Evolutionary conservation across 2,329 filamentous ascomycete species (phyloP), one percentile per base, ranked within the genome.

Genomic region (Colletotrichum lentis): DNA sequence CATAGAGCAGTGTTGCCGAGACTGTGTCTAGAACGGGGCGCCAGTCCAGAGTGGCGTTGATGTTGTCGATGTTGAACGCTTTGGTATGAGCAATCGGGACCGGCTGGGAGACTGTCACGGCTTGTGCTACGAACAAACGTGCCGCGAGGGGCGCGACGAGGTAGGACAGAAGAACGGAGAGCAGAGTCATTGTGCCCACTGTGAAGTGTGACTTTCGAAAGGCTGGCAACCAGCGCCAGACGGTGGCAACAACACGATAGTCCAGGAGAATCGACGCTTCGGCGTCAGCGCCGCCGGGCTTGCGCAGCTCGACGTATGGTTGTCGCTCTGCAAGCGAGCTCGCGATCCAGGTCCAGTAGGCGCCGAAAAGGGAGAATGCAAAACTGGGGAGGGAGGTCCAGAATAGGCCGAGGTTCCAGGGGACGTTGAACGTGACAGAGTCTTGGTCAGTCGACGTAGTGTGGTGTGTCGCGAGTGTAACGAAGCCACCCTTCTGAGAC

Each of bases 321-420:
- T 63, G 60, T 11, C 60, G 60, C 3, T 63, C 60, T 4, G 41
- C 27, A 8, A 63, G 8, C 22, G 60, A 31, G 11, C 11, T 18
- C 3, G 60, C 52, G 5, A 63, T 63, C 60, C 60, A 63, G 18
- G 39, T 43, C 60, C 60, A 63, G 60, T 63, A 63, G 0, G 52
- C 60, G 27, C 24, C 60, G 52, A 63, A 63, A 7, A 63, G 50
- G n/a, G 60, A 24, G 18, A 63, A 63, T 1, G 20, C 14, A 6
- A 63, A 49, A 20, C 52, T 63, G 1, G 60, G 60, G 5, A 63
- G 10, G 14, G 60, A 46, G 18, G 52, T 63, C 57, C 60, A 56
- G 7, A 56, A 41, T 1, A 63, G 14, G 14, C 60, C 52, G 14
- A 56, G 37, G 12, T 56, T 37, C 50, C 43, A 43, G 16, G 44